Base-by-base conservation (phyloP, 306 rosid species). In the Pterocarpus santalinus region DNA sequence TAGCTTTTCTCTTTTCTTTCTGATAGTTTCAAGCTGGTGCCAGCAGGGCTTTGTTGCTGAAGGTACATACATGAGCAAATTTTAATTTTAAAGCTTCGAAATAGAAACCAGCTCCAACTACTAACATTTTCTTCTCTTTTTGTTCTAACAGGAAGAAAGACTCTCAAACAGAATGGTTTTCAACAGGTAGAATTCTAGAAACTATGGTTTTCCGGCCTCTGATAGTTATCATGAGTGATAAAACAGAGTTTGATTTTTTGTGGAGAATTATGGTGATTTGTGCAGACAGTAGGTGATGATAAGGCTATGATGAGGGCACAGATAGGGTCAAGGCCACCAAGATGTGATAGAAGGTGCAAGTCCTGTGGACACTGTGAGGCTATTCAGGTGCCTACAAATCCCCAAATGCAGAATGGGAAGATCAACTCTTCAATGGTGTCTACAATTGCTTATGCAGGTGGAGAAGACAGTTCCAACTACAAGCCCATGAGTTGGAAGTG, bases 401-500 rank as follows among this genome's bases (percentile, higher is more conserved):
- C 95, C 1, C 91, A 88, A 73, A 39, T 15, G 2, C 84, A 83
- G 75, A 70, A 87, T 5, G 72, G 82, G 14, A 85, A 58, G 28
- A 90, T 43, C 39, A 88, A 83, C 16, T 69, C 90, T 53, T 84
- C 97, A n/a, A n/a, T 58, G 7, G 33, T 78, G 43, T 73, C 88
- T 17, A 75, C 80, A 77, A 34, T 75, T 70, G 86, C 83, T 56
- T 88, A 85, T 78, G 82, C 84, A 39, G 83, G 83, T 38, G 88
- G 96, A 12, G 86, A 89, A 30, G 92, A 83, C 73, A 73, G 41
- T 76, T 86, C 98, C 38, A 93, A 95, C 82, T 95, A 95, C 90
- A 93, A 95, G 85, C 98, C 99, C 66, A 88, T 93, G 93, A 93
- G 97, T 79, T 93, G 99, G 98, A 95, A 95, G 75, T 93, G 99